Conservation (phyloP, 805 yeast genomes). For the Candida methanosorbosa region DNA sequence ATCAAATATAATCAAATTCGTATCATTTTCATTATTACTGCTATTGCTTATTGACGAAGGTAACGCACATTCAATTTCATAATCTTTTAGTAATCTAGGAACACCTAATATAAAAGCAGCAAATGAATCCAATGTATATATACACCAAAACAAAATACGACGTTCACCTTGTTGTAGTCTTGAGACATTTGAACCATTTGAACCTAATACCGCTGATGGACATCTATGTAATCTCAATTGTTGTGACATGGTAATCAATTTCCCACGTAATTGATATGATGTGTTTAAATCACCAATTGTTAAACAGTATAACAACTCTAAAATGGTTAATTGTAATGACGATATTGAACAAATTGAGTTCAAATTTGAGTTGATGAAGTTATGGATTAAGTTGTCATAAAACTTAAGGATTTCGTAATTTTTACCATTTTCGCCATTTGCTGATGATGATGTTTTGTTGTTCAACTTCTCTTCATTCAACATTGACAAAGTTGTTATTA, state of each 20-base stretch:
- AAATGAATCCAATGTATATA: constrained; percentile 68
- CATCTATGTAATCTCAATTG: constrained; percentile 79
- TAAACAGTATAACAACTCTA: constrained; percentile 64
- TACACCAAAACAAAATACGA: constrained; percentile 77
- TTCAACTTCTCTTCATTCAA: constrained; percentile 25
- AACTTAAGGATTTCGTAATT: constrained; percentile 32
- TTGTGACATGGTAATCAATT: constrained; percentile 74
- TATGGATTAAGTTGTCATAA: constrained; percentile 53
- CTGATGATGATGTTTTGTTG: neutral
- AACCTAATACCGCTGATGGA: constrained; percentile 70
- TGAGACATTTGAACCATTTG: constrained; percentile 56
- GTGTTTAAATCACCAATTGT: constrained; percentile 67
- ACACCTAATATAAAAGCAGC: constrained; percentile 72
- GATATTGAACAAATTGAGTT: constrained; percentile 55
- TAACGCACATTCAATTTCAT: constrained; percentile 78
- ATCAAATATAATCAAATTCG: constrained; percentile 49
- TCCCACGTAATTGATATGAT: constrained; percentile 68
- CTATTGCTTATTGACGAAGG: constrained; percentile 38
- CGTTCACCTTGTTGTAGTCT: constrained; percentile 75
- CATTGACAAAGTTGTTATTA: constrained; percentile 44
- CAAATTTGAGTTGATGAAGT: constrained; percentile 53
- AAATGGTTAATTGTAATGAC: constrained; percentile 58
- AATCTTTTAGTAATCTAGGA: constrained; percentile 71
- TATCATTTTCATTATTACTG: constrained; percentile 23
- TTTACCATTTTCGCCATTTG: neutral